Evolutionary conservation across 768 basidiomycete genomes (phyloP).

Genomic region (Suillus sp.): DNA sequence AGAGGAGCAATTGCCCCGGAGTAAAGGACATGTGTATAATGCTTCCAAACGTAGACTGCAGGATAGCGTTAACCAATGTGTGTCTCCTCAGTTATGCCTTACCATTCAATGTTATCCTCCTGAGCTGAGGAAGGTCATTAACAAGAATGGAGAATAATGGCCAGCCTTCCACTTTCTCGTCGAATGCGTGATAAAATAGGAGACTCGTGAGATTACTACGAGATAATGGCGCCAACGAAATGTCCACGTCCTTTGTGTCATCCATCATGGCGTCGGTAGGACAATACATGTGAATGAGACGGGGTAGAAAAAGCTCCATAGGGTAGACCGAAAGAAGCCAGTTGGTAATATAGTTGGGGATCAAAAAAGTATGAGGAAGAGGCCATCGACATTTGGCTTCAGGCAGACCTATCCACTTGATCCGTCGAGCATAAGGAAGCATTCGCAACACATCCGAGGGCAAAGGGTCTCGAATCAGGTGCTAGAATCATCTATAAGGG

Average conservation of each 20-base stretch:
- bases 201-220: background rate
- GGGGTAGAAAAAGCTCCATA: background rate
- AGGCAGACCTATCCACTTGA: background rate
- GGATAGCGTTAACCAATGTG: background rate
- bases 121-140: background rate
- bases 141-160: background rate
- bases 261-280: background rate
- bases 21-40: background rate
- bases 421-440: background rate
- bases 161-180: background rate
- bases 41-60: background rate
- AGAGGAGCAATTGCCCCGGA: background rate
- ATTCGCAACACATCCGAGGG: background rate
- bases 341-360: background rate
- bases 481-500: background rate
- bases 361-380: background rate
- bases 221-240: background rate
- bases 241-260: background rate
- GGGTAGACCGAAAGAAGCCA: background rate
- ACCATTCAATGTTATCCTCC: background rate
- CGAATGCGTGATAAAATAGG: background rate
- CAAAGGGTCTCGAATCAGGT: background rate
- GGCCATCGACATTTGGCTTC: background rate
- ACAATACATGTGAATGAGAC: background rate
- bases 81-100: background rate